Conservation (phyloP, 2,329 filamentous ascomycete genomes). For the Claviceps monticola region DNA sequence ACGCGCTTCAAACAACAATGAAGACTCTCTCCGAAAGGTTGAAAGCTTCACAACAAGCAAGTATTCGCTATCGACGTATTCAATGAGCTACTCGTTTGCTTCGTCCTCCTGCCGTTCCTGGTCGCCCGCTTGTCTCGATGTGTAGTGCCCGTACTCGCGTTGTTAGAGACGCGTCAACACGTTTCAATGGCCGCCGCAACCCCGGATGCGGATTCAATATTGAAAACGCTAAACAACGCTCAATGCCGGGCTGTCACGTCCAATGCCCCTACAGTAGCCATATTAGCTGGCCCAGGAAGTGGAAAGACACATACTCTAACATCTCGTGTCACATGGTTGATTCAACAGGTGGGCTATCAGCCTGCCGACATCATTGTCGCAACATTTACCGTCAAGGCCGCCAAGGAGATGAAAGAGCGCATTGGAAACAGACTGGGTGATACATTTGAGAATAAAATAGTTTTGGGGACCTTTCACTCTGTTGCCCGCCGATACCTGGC, state of each 20-base stretch:
- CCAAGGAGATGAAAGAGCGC: constrained; percentile 81
- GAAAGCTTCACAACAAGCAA: background rate
- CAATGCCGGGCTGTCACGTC: constrained; percentile 44
- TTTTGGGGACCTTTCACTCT: constrained; percentile 90
- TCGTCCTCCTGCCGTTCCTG: background rate
- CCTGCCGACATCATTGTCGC: constrained; percentile 88
- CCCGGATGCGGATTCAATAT: constrained; percentile 17
- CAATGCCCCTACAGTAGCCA: constrained; percentile 42
- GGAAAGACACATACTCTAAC: constrained; percentile 96
- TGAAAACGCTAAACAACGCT: constrained; percentile 38
- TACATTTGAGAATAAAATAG: constrained; percentile 58
- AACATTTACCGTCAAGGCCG: constrained; percentile 94
- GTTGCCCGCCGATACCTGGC: constrained; percentile 76
- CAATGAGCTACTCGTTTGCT: background rate
- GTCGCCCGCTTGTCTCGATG: background rate
- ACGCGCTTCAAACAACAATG: background rate
- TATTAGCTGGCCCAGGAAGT: constrained; percentile 53
- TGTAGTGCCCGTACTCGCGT: constrained; percentile 1
- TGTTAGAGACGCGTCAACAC: constrained; percentile 8
- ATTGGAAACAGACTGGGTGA: constrained; percentile 71
- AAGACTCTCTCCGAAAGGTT: background rate
- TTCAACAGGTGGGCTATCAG: constrained; percentile 55
- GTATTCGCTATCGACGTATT: background rate
- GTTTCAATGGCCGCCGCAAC: constrained; percentile 16
- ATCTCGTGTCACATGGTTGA: constrained; percentile 78